Conservation (phyloP, 345 rosid species). For the Eucalyptus camaldulensis region DNA sequence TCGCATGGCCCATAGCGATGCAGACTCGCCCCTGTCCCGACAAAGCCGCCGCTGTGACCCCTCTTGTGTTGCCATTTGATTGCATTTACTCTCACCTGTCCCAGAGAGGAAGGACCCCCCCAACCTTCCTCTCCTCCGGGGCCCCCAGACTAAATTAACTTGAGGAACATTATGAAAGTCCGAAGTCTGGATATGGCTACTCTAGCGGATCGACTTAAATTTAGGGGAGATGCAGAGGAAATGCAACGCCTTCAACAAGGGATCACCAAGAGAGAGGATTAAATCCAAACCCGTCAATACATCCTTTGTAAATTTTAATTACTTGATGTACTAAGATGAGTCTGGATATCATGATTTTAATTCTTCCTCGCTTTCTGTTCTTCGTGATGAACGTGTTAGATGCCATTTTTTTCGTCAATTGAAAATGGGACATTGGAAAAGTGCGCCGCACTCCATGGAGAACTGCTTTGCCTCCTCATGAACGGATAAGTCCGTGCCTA, state of each 20-base stretch:
- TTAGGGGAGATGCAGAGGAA: not conserved
- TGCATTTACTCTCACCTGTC: not conserved
- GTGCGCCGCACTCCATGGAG: not conserved
- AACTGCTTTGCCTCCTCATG: not conserved
- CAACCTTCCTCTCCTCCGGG: not conserved
- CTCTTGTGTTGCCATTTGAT: not conserved
- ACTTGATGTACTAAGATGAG: not conserved
- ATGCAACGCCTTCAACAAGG: not conserved
- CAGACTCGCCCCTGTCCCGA: not conserved
- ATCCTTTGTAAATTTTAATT: not conserved
- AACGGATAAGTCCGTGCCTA: not conserved
- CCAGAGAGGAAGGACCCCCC: not conserved
- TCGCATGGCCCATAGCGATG: not conserved
- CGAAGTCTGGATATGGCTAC: not conserved
- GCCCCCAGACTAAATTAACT: not conserved
- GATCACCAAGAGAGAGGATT: not conserved
- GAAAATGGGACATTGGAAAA: not conserved
- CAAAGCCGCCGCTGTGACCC: not conserved
- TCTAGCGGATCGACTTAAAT: not conserved
- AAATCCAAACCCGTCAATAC: not conserved
- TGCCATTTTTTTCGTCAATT: not conserved
- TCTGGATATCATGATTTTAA: not conserved
- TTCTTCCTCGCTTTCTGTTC: not conserved
- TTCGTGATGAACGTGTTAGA: not conserved
- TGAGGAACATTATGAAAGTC: not conserved